These are phyloP conservation scores for Mrakia blollopis DNA, from an alignment of 768 basidiomycete genomes.

Conservation along the genomic window DNA sequence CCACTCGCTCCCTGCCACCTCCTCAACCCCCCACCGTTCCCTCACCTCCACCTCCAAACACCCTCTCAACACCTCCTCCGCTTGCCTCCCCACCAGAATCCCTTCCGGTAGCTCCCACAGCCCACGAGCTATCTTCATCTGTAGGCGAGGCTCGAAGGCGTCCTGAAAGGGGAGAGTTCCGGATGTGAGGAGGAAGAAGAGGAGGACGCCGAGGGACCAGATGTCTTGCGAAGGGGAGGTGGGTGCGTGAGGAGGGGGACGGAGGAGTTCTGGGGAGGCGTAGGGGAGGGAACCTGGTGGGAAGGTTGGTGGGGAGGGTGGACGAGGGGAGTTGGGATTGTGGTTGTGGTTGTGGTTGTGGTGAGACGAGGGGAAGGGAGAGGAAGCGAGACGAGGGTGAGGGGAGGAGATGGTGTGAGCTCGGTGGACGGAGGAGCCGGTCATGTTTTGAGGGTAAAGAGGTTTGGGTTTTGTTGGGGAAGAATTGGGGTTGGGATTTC, in stretches of 20 bases:
- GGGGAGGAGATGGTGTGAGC: slow-evolving; percentile 10
- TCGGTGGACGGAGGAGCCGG: background rate
- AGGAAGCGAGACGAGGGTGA: slow-evolving; percentile 24
- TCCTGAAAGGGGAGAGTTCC: slow-evolving; percentile 84
- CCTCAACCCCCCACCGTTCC: slow-evolving; percentile 10
- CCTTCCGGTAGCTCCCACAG: slow-evolving; percentile 45
- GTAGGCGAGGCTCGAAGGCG: slow-evolving; percentile 81
- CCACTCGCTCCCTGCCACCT: slow-evolving; percentile 23
- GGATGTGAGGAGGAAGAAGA: slow-evolving; percentile 70
- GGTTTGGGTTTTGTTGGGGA: background rate
- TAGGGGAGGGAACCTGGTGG: slow-evolving; percentile 86
- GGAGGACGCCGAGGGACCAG: slow-evolving; percentile 89
- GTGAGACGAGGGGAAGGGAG: slow-evolving; percentile 19
- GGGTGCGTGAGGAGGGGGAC: slow-evolving; percentile 46
- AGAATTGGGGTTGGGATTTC: background rate
- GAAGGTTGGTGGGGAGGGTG: slow-evolving; percentile 43
- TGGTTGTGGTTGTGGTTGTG: slow-evolving; percentile 7
- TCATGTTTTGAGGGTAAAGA: background rate
- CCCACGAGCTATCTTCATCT: slow-evolving; percentile 87
- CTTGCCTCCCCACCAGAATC: slow-evolving; percentile 43
- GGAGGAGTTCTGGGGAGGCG: slow-evolving; percentile 78
- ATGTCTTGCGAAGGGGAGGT: slow-evolving; percentile 62
- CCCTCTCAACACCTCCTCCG: slow-evolving; percentile 60
- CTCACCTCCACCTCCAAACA: slow-evolving; percentile 61
- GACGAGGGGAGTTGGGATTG: background rate